Conservation (phyloP, 768 basidiomycete species). For the Lactifluus pinguis region DNA sequence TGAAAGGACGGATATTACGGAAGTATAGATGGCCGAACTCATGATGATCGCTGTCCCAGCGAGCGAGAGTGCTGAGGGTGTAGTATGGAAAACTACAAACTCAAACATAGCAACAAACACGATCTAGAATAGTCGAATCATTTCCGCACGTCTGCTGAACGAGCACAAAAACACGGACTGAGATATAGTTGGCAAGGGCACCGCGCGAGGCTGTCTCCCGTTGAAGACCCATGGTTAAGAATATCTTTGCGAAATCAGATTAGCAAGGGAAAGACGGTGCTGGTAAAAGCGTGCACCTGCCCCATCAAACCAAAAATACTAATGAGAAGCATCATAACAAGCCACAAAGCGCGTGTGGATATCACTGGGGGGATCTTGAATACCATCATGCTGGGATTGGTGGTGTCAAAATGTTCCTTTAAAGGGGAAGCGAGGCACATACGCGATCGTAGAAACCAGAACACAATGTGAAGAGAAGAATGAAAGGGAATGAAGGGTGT, state of each 20-base stretch:
- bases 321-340: slow-evolving; percentile 39
- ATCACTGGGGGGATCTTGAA: slow-evolving; percentile 35
- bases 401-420: neutral
- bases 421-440: neutral
- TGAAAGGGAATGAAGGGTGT: slow-evolving; percentile 60
- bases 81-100: slow-evolving; percentile 50
- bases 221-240: slow-evolving; percentile 55
- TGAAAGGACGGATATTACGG: slow-evolving; percentile 33
- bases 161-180: slow-evolving; percentile 29
- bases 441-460: slow-evolving; percentile 29
- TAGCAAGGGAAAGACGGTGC: neutral
- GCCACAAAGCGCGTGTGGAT: slow-evolving; percentile 39
- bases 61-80: slow-evolving; percentile 49
- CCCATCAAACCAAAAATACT: slow-evolving; percentile 45
- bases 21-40: slow-evolving; percentile 51
- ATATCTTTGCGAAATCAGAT: slow-evolving; percentile 27
- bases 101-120: slow-evolving; percentile 61
- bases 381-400: slow-evolving; percentile 34
- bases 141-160: neutral
- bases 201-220: slow-evolving; percentile 58
- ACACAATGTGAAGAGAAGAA: slow-evolving; percentile 58
- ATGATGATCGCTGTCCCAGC: slow-evolving; percentile 60
- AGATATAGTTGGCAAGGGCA: slow-evolving; percentile 50
- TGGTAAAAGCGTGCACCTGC: slow-evolving; percentile 23
- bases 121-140: slow-evolving; percentile 27